Base-by-base conservation (phyloP, 1,139 yeast genomes). In the Suhomyces terraborum region DNA sequence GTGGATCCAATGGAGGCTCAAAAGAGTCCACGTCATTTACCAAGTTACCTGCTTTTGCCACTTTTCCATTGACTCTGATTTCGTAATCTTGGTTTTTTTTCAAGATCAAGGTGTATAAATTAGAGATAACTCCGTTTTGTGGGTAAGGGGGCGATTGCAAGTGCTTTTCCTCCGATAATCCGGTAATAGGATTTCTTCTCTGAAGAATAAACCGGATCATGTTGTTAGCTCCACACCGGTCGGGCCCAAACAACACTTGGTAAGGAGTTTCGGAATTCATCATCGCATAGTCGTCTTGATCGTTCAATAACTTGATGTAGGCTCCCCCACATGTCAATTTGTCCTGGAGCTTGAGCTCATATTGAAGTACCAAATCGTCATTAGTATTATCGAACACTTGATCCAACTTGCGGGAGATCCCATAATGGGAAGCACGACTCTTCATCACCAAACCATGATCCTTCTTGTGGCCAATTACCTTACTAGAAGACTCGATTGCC, bases 181-280 rank as follows among this genome's bases (percentile, higher is more conserved):
- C 82, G n/a, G 80, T 72, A 10, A 9, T 13, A 28, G 82, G 83
- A 56, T 78, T 75, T 53, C 68, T 66, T 55, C 85, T 77, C 43
- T 75, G 77, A 43, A 88, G 57, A 41, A 88, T 86, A 50, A 89
- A 79, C 56, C 86, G 95, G 21, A 89, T 82, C 62, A 82, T 83
- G 66, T 88, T 86, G 35, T 83, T 77, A 37, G 81, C 62, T 3
- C 95, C 95, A 67, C 98, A 91, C 59, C 75, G 78, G 64, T 91
- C 98, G 26, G 98, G 98, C 19, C 97, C 98, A 70, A 91, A 91
- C 94, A 89, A 85, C 49, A 91, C 64, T 59, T 84, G 88, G 65
- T 84, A 88, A 1, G 91, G 86, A 6, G 95, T 75, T 17, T 74
- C 79, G 47, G 78, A 75, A 51, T 67, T 70, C 63, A 85, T 82